Base-by-base conservation (phyloP, 768 basidiomycete species). In the Sutorius australiensis region DNA sequence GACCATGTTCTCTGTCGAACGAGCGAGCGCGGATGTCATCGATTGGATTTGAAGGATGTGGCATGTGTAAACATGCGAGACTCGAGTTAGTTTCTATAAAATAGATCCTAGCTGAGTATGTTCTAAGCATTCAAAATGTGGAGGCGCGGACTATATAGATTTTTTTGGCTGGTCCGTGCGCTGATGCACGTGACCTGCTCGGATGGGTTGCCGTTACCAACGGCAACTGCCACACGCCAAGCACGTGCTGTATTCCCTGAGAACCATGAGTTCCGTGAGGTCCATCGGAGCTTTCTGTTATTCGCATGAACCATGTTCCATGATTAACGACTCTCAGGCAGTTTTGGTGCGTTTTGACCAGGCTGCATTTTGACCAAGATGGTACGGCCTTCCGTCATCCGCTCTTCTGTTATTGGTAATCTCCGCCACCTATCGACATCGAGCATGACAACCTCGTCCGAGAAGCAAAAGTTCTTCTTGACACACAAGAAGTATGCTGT, bases 71-170 rank as follows among this genome's bases (percentile, higher is more conserved):
- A 83, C 81, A 83, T 84, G 83, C 83, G 79, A 83, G 81, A 84
- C 81, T 82, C 82, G 80, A 71, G 83, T 83, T 80, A 83, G 82
- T 81, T 81, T 80, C 83, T 84, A 81, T 83, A 82, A 66, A 84
- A 84, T 80, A 84, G 82, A 84, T 84, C 82, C 82, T 84, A 81
- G 79, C 80, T 81, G 83, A 84, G 83, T 84, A 84, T 84, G 82
- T 82, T 84, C 83, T 84, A 59, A 74, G 64, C 80, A 74, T 67
- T 63, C 61, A 61, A 13, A 0, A 19, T 48, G 53, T 41, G 14
- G 31, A 32, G 1, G 1, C 33, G 0, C 43, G 34, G 60, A 43
- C 57, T 79, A 68, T 78, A 73, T 73, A 72, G 4, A 1, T 55
- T 62, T 54, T 54, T 39, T 2, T 6, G 0, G 14, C 5, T 74